phyloP scores from a whole-genome alignment of 2,329 filamentous ascomycete species.

The Talaromyces islandicus region DNA sequence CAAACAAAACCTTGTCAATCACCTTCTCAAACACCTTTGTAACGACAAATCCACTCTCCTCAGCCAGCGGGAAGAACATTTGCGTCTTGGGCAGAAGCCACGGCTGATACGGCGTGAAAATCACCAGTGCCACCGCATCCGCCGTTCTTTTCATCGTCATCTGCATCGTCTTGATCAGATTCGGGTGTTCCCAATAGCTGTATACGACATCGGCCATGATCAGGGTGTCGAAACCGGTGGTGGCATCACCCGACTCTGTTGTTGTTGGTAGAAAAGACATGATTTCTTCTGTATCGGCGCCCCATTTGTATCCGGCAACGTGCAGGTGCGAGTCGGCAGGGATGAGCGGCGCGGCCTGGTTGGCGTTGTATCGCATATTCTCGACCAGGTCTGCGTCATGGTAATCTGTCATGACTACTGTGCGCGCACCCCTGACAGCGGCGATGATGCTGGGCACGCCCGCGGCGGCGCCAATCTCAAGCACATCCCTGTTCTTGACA shows the following conservation, averaged over 20 bases:
- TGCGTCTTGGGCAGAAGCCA: conserved; percentile 84
- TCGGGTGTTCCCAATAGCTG: conserved; percentile 79
- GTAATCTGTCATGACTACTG: conserved; percentile 77
- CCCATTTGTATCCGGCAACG: conserved; percentile 78
- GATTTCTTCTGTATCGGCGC: conserved; percentile 56
- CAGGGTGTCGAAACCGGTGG: conserved; percentile 63
- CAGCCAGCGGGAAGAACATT: conserved; percentile 74
- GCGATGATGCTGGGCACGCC: conserved; percentile 77
- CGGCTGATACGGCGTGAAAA: conserved; percentile 90
- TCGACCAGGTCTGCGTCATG: conserved; percentile 76
- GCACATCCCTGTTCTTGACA: conserved; percentile 62
- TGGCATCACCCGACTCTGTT: conserved; percentile 6
- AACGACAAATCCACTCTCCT: conserved; percentile 65
- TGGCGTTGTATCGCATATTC: conserved; percentile 72
- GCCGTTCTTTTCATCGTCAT: conserved; percentile 55
- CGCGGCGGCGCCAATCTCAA: conserved; percentile 85
- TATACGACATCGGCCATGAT: conserved; percentile 88
- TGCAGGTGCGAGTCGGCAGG: conserved; percentile 42
- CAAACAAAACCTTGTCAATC: conserved; percentile 83
- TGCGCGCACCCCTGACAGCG: conserved; percentile 63
- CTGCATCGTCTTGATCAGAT: conserved; percentile 66
- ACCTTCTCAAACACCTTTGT: conserved; percentile 74
- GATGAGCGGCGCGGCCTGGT: conserved; percentile 45
- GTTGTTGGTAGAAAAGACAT: conserved; percentile 49
- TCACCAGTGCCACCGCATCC: conserved; percentile 67